Base-by-base conservation (phyloP, 148 eudicot genomes). In the Drosera capensis region DNA sequence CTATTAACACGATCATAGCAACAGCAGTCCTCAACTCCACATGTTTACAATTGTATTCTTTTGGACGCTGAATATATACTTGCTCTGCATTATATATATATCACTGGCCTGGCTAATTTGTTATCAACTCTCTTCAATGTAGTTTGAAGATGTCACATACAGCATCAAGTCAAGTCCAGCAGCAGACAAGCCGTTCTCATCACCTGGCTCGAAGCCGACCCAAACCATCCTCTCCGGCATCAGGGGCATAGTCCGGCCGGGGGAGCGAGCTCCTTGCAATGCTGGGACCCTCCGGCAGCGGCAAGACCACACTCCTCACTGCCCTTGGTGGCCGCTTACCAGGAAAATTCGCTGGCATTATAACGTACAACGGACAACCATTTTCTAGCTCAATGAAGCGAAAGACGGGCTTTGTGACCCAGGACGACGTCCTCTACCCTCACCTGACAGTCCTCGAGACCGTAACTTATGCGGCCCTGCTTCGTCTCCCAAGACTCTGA, bases 251-350 rank as follows among this genome's bases (percentile, higher is more conserved):
- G 84, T 65, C 21, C 60, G 61, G 11, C 93, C 96, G 3, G 93
- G 96, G 3, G 96, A 81, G 40, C 5, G 96, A 81, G 40, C 58
- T 86, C 20, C 65, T 82, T 16, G 87, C 87, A 22, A 81, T 86
- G 93, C 62, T 86, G 9, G 96, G 93, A 9, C 96, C 96, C 1
- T 86, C 96, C 0, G 96, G 96, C 0, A 81, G 96, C 23, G 96
- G 96, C 2, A 86, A 86, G 55, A 86, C 96, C 5, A 81, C 96
- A 12, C 71, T 81, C 16, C 57, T 86, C 12, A 75, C 93, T 0
- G 77, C 87, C 28, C 66, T 86, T 5, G 78, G 66, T 1, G 93
- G 96, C 7, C 69, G 93, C 17, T 55, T 73, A 2, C 73, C 67
- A 0, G 75, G 68, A 1, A 76, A 67, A 30, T 17, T 56, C 55